phyloP scores from a whole-genome alignment of 2,329 filamentous ascomycete genomes.

The Xylaria sp. region DNA sequence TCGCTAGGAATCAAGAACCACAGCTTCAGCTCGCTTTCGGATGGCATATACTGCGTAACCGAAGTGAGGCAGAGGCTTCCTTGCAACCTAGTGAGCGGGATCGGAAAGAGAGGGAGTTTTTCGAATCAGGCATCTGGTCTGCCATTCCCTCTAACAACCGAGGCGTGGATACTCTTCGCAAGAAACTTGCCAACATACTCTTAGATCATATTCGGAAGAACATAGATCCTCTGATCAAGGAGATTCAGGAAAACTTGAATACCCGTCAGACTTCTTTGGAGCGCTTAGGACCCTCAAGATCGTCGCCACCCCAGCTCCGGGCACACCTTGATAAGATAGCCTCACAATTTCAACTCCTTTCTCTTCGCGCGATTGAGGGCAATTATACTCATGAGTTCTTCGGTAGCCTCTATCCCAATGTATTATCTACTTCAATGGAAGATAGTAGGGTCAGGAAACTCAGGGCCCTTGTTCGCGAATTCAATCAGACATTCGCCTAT shows the following conservation, averaged over 20 bases:
- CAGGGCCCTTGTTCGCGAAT: constrained; percentile 41
- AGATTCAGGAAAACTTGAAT: constrained; percentile 35
- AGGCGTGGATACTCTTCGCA: constrained; percentile 45
- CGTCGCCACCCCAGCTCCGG: constrained; percentile 38
- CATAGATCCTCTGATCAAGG: constrained; percentile 36
- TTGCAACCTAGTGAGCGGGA: constrained; percentile 39
- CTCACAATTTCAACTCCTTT: constrained; percentile 46
- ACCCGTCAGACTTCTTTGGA: constrained; percentile 26
- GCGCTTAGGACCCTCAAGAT: constrained; percentile 37
- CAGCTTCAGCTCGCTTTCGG: constrained; percentile 48
- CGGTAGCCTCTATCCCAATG: constrained; percentile 32
- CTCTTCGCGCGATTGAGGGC: constrained; percentile 47
- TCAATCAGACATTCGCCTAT: constrained; percentile 42
- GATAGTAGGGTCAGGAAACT: constrained; percentile 39
- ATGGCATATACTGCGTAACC: constrained; percentile 61
- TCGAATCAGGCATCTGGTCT: constrained; percentile 40
- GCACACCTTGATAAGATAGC: constrained; percentile 45
- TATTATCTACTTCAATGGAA: not conserved
- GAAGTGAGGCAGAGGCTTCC: constrained; percentile 41
- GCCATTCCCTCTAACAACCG: constrained; percentile 39
- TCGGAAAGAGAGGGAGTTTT: constrained; percentile 41
- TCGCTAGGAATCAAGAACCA: constrained; percentile 42
- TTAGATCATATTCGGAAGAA: constrained; percentile 41
- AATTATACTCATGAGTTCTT: constrained; percentile 50
- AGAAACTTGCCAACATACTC: constrained; percentile 46